Evolutionary conservation across 2,329 filamentous ascomycete species (phyloP), one percentile per base, ranked within the genome.

Genomic region (Pestalotiopsis sp.): DNA sequence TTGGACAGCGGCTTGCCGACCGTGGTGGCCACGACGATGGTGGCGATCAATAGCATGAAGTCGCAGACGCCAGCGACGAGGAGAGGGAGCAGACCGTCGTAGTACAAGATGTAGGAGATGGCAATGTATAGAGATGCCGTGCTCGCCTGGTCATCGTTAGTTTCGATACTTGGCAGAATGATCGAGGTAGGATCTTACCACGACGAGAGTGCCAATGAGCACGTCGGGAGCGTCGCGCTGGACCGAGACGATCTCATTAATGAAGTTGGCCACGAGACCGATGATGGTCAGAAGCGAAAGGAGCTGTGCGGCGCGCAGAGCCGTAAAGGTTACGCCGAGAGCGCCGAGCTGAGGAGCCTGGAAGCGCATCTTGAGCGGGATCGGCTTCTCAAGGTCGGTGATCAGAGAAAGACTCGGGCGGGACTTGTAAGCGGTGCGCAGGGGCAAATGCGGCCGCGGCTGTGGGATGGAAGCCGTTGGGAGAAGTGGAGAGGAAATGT

Each of bases 1-100:
- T 91, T 92, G 39, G 92, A 93, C 36, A 97, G 86, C 0, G 94
- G 94, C 75, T 91, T 92, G 74, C 94, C 94, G 64, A 97, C 86
- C 4, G 93, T 87, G 67, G 93, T 90, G 1, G 93, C 89, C 12
- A 96, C 88, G 68, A 95, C 90, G 70, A 94, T 90, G 73, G 94
- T 88, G 17, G 93, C 93, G 69, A 97, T 87, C 67, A 96, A 87
- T 58, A 96, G 86, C 45, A 90, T 78, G 3, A 84, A 79, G 79
- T 98, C 95, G 64, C 92, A 81, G 13, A 80, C 88, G 0, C 90
- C 86, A 63, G 87, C 87, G 80, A 93, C 85, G 67, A 95, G 87
- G 70, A 94, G 90, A 4, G 93, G 92, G 13, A 95, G 91, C 72
- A 93, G 87, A 73, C 88, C 86, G 78, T 95, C 93, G 74, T 90